phyloP scores from a whole-genome alignment of 148 eudicot genomes.

The Amaranthus cruentus region DNA sequence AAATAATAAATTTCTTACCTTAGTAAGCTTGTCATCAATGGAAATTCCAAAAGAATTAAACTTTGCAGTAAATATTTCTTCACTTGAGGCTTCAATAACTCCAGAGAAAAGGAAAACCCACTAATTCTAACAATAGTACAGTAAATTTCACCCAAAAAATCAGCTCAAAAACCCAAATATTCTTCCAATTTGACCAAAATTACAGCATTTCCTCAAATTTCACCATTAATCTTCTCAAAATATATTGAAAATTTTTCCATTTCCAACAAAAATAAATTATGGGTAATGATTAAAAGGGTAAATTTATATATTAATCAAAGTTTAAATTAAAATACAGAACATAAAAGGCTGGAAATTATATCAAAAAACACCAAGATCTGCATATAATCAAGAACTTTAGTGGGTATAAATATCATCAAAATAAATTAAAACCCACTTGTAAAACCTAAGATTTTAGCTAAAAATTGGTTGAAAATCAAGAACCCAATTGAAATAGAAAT shows the following conservation, averaged over 20 bases:
- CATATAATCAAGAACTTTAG: background rate
- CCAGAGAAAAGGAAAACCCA: background rate
- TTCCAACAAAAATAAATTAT: background rate
- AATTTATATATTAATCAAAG: background rate
- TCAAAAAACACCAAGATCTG: slow-evolving; percentile 24
- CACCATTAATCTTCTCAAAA: slow-evolving; percentile 7
- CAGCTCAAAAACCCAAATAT: background rate
- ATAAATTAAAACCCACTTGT: no score
- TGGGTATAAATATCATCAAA: no score
- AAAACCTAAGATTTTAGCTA: no score
- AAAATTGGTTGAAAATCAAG: no score
- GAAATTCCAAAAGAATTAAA: background rate
- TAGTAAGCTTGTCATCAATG: slow-evolving; percentile 18
- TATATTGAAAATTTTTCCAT: background rate
- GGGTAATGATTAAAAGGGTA: background rate
- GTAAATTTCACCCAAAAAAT: background rate
- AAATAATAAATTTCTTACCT: slow-evolving; percentile 11
- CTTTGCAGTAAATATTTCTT: slow-evolving; percentile 2
- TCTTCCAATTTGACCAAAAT: slow-evolving; percentile 1
- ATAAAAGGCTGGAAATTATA: slow-evolving; percentile 3
- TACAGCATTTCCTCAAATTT: slow-evolving; percentile 22
- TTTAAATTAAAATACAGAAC: slow-evolving; percentile 9
- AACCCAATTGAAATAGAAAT: no score
- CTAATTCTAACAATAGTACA: background rate
- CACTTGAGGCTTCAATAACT: slow-evolving; percentile 2